Evolutionary conservation across 164 flowering plant species (phyloP), one percentile per base, ranked within the genome.

Genomic region (Magnolia changhungtana): DNA sequence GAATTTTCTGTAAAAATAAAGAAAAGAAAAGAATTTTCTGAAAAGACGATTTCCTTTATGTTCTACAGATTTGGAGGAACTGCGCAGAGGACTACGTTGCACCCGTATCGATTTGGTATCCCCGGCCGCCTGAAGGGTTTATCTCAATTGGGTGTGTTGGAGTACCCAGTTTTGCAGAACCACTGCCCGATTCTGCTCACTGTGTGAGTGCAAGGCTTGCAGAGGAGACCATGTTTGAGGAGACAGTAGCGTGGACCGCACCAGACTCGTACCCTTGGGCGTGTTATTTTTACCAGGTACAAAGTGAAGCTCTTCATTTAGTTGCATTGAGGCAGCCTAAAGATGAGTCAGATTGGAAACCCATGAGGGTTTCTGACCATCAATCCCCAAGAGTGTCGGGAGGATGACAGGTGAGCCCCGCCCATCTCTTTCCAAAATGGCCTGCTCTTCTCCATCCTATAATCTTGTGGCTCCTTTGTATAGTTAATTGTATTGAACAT

Each of bases 241-340:
- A 89, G 18, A 91, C 84, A 76, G 87, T 88, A 79, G 81, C 92
- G 23, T 96, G 99, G 99, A 81, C 88, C 11, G 87, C 96, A 7
- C 90, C 88, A 8, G 92, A 91, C 63, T 87, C 96, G 0, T 96
- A 92, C 74, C 99, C 99, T 16, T 96, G 99, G 99, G 95, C 91
- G 4, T 94, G 98, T 78, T 94, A 94, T 75, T 77, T 94, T 9
- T 93, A 92, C 82, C 98, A 94, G 83, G 89, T 92, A 8, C 85
- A 81, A 55, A 96, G 98, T 72, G 93, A 90, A 31, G 99, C 99
- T 64, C 95, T 96, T 78, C 96, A 94, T 61, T 92, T 94, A 78
- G 85, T 88, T 7, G 96, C 92, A 7, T 80, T 96, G 16, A 84
- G 99, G 74, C 92, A 87, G 65, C 82, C 81, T 4, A 85, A 84